phyloP scores from a whole-genome alignment of 176 grass and related monocot species.

The Typha latifolia region DNA sequence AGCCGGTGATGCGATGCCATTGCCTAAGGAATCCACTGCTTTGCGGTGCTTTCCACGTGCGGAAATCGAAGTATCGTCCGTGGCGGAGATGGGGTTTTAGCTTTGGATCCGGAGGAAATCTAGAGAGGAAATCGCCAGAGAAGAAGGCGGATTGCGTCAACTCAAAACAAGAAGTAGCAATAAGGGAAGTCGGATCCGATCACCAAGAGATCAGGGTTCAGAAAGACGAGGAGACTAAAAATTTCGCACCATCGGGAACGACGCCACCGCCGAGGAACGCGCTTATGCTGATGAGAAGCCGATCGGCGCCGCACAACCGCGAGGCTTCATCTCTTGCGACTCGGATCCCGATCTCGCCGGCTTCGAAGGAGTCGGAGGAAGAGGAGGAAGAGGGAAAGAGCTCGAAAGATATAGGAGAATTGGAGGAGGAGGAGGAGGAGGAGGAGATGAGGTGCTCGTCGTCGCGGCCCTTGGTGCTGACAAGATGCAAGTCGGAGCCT shows the following conservation, averaged over 20 bases:
- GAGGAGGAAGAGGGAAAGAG: conserved; percentile 10
- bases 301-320: conserved; percentile 86
- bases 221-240: conserved; percentile 13
- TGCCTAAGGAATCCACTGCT: conserved; percentile 54
- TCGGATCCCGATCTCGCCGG: conserved; percentile 26
- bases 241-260: conserved; percentile 39
- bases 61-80: not conserved
- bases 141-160: conserved; percentile 7
- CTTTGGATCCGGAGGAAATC: not conserved
- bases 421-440: conserved; percentile 29
- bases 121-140: not conserved
- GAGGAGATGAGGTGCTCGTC: conserved; percentile 77
- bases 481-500: conserved; percentile 86
- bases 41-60: conserved; percentile 38
- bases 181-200: not conserved
- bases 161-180: conserved; percentile 14
- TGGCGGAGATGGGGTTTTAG: conserved; percentile 6
- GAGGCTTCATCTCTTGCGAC: conserved; percentile 34
- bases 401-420: conserved; percentile 6
- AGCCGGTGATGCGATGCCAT: conserved; percentile 23
- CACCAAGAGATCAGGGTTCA: conserved; percentile 12
- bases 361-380: conserved; percentile 5
- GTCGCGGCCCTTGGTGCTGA: conserved; percentile 68
- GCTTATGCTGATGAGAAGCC: conserved; percentile 92
- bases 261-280: conserved; percentile 83